Percentiles rank a stretch among this genome's conserved stretches.
Evolutionary conservation across 768 basidiomycete genomes (phyloP).

Genomic region (Boletus rufocinnamomeus): DNA sequence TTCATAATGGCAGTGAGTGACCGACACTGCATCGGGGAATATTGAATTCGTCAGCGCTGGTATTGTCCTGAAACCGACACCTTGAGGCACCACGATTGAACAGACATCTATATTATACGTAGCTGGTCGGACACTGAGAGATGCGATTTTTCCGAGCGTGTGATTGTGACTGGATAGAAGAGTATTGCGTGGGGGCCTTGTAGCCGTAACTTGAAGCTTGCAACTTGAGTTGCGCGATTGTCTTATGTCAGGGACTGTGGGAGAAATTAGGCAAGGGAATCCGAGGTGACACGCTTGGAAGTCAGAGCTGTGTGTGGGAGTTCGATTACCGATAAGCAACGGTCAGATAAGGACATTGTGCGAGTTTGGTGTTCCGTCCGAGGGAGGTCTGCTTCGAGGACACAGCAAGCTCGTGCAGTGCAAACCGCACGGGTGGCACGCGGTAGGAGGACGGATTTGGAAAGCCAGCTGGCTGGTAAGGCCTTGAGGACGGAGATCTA

Average conservation of each 20-base stretch:
- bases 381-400: background rate
- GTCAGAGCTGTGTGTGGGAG: background rate
- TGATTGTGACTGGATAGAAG: background rate
- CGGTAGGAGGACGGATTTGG: constrained; percentile 5
- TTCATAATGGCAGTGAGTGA: background rate
- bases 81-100: background rate
- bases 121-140: background rate
- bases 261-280: background rate
- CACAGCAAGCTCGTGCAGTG: background rate
- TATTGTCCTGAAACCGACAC: background rate
- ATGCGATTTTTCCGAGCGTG: background rate
- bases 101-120: background rate
- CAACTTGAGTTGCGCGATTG: background rate
- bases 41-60: background rate
- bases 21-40: background rate
- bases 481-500: no score
- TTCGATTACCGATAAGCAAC: constrained; percentile 12
- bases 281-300: no score
- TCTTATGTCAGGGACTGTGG: background rate
- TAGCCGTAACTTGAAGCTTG: background rate
- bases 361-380: background rate
- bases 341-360: constrained; percentile 6
- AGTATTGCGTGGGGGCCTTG: background rate
- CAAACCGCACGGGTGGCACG: background rate
- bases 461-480: background rate